These are phyloP conservation scores for Microbotryomycetes sp. DNA, from an alignment of 1,284 basidiomycete species.

Conservation along the genomic window DNA sequence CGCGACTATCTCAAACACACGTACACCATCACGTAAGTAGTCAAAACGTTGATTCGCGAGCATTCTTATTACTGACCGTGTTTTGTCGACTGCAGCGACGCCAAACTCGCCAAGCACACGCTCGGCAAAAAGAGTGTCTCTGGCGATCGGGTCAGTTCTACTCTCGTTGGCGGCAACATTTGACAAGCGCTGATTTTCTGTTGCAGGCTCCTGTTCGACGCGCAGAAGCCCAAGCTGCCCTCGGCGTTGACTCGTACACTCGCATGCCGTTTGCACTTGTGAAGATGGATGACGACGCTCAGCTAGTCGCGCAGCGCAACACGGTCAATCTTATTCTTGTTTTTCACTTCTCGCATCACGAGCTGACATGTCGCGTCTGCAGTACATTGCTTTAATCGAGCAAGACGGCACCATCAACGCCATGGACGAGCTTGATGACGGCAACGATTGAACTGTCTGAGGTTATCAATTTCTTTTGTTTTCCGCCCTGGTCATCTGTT, in stretches of 20 bases:
- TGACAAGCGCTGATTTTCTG: constrained; percentile 22
- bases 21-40: constrained; percentile 79
- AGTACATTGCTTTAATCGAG: constrained; percentile 5
- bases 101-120: constrained; percentile 80
- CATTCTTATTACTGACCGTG: background rate
- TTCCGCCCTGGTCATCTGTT: too few species aligned
- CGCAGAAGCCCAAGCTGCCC: constrained; percentile 52
- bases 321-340: constrained; percentile 47
- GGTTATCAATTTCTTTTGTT: too few species aligned
- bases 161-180: background rate
- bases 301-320: constrained; percentile 54
- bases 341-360: background rate
- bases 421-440: constrained; percentile 10
- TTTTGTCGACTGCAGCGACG: constrained; percentile 41
- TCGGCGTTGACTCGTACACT: constrained; percentile 50
- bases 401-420: constrained; percentile 8
- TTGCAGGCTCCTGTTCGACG: constrained; percentile 39
- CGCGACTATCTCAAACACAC: constrained; percentile 72
- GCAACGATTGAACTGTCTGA: too few species aligned
- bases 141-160: constrained; percentile 61
- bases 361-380: background rate
- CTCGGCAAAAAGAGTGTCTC: constrained; percentile 75
- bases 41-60: constrained; percentile 45
- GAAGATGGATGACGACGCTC: constrained; percentile 55
- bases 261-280: constrained; percentile 58